Percentiles rank a stretch among this genome's conserved stretches.
These are phyloP conservation scores for Gryganskiella cystojenkinii DNA, from an alignment of 192 early-diverging fungal species.

Conservation along the genomic window DNA sequence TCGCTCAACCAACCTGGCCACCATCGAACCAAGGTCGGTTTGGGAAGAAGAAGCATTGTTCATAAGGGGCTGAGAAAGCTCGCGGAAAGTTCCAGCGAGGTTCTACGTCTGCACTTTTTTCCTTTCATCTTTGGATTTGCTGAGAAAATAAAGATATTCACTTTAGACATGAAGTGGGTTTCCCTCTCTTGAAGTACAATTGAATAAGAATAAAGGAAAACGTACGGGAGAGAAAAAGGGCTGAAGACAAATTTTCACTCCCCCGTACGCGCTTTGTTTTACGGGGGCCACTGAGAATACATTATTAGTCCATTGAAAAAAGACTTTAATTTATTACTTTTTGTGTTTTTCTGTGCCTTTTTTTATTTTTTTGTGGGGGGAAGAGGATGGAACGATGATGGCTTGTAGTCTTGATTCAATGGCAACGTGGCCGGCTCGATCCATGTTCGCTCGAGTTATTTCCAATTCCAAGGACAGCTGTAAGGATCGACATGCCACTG, in stretches of 20 bases:
- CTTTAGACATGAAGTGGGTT: slow-evolving; percentile 5
- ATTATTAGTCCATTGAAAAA: too few relatives aligned
- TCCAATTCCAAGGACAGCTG: neutral
- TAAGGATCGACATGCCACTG: too few relatives aligned
- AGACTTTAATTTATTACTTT: neutral
- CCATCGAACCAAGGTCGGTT: slow-evolving; percentile 5
- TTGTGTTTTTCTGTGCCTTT: neutral
- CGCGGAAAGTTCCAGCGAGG: slow-evolving; percentile 17
- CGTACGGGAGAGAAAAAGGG: slow-evolving; percentile 3
- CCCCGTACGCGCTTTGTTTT: too few relatives aligned
- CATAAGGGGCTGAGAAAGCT: slow-evolving; percentile 7
- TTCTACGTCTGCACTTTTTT: slow-evolving; percentile 7
- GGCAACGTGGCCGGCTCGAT: neutral
- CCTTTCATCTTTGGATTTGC: neutral
- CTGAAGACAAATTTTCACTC: neutral
- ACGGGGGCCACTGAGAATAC: too few relatives aligned
- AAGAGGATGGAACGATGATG: neutral
- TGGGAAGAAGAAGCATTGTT: slow-evolving; percentile 7
- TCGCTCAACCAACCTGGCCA: slow-evolving; percentile 6
- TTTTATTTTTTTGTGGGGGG: neutral
- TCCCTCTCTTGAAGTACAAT: slow-evolving; percentile 9
- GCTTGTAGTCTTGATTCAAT: neutral
- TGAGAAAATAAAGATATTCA: slow-evolving; percentile 8
- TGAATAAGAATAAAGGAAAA: neutral
- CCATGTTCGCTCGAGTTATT: neutral